Evolutionary conservation across 1,284 basidiomycete species (phyloP), one percentile per base, ranked within the genome.

Genomic region (Gomphus sp.): DNA sequence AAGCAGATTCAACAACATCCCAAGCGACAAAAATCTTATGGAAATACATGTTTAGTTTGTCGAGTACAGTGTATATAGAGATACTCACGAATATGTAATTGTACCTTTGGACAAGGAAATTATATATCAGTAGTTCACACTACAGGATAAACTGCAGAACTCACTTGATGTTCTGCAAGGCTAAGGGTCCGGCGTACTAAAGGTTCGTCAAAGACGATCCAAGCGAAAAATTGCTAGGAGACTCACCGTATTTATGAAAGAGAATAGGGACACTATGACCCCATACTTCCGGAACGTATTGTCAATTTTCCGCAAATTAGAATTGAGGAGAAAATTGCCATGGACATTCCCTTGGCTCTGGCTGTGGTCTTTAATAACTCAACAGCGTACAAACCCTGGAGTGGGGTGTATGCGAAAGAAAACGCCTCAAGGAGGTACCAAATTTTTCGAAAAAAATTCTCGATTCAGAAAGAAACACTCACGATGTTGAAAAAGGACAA

Each of bases 291-390:
- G 18, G 18, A 45, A 25, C 9, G 14, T 44, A 28, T 33, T 37
- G 45, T 68, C 0, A 71, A 70, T 62, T 74, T 43, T 47, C 31
- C 9, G 28, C 14, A 52, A 9, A 28, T 14, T 31, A 9, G 31
- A n/a, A 36, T n/a, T 22, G 4, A 43, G 34, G 25, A n/a, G 7
- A 2, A 43, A n/a, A n/a, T 16, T 45, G 39, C 74, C 69, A 75
- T 62, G 8, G 75, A 76, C 74, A 82, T 80, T 60, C 82, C 82
- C 66, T 83, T 83, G 6, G 81, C 81, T 56, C 80, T 75, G 51
- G 80, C 77, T 59, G 78, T 80, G 54, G 78, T 81, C 59, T 78
- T 71, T 33, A 83, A 70, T 60, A 77, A 79, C 62, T 84, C 82
- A 22, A 77, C 75, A 0, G 82, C 80, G 61, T 81, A 80, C 9